A percentile compares a stretch with the other conserved stretches of the same genome.
Conservation (phyloP, 2,329 filamentous ascomycete genomes). For the Aspergillus versicolor region DNA sequence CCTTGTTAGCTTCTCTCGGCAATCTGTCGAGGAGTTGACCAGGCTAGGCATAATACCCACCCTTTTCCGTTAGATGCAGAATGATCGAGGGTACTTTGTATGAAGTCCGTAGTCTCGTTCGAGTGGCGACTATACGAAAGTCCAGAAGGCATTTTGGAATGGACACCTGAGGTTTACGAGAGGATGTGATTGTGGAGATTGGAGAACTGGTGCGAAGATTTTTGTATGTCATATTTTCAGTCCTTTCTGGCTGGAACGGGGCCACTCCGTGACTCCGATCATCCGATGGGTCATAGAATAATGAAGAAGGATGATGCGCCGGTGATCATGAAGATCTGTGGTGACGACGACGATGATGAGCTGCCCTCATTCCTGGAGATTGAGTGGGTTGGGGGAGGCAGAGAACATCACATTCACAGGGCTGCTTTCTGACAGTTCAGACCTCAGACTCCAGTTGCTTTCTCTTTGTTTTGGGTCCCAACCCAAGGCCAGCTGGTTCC, state of each 20-base stretch:
- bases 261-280: too few species aligned
- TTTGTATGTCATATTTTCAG: background rate
- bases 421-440: background rate
- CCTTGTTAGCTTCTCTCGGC: background rate
- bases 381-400: background rate
- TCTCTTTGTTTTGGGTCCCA: background rate
- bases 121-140: background rate
- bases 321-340: constrained; percentile 1
- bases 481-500: background rate
- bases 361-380: background rate
- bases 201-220: background rate
- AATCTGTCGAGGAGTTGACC: background rate
- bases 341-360: background rate
- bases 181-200: background rate
- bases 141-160: background rate
- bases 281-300: background rate
- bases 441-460: background rate
- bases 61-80: background rate
- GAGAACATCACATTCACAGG: background rate
- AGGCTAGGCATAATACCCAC: background rate
- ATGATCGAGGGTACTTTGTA: background rate
- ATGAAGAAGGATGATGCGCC: background rate
- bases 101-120: too few species aligned
- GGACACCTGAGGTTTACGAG: background rate
- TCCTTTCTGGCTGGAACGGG: too few species aligned